Evolutionary conservation across 257 asterid genomes (phyloP), one percentile per base, ranked within the genome.

Genomic region (Mitragyna speciosa): DNA sequence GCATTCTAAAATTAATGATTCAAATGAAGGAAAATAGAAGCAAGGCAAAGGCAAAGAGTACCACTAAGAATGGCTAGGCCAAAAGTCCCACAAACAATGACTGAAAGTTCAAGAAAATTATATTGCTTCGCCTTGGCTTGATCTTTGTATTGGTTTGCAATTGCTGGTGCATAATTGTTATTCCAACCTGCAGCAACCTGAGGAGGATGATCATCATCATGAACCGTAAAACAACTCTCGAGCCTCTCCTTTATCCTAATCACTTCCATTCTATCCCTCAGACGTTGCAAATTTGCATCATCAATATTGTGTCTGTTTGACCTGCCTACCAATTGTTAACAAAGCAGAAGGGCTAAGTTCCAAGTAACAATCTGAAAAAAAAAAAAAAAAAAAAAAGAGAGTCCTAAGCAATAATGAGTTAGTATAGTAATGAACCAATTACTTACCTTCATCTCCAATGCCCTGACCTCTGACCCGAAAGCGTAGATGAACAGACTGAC

Each of bases 211-310:
- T 19, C 7, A 19, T 19, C 7, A 19, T 33, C 76, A 75, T 54
- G 33, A 36, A 39, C 80, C 31, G 0, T 47, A 10, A 85, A 79
- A 41, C 90, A 82, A 49, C 84, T 87, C 36, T 87, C 91, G 24
- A 90, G 74, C 70, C 85, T 78, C 82, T 89, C 93, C 76, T 79
- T 88, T 0, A 59, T 84, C 80, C 78, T 84, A n/a, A 90, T 79
- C 30, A 82, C 85, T 64, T 84, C 89, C 67, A 91, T 83, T 59
- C 92, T 91, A 73, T 78, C 82, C 84, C 82, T 86, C 78, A 91
- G 73, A 3, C 86, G 72, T 41, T 70, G 33, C 76, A 91, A 33
- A 81, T 85, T 85, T 52, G 83, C 76, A 41, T 92, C 96, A 39
- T 87, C 90, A 6, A 81, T 81, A 58, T 78, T 68, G 41, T 36